A percentile compares a stretch with the other conserved stretches of the same genome.
Evolutionary conservation across 2,329 filamentous ascomycete species (phyloP).

Genomic region (Ophiostoma piceae): DNA sequence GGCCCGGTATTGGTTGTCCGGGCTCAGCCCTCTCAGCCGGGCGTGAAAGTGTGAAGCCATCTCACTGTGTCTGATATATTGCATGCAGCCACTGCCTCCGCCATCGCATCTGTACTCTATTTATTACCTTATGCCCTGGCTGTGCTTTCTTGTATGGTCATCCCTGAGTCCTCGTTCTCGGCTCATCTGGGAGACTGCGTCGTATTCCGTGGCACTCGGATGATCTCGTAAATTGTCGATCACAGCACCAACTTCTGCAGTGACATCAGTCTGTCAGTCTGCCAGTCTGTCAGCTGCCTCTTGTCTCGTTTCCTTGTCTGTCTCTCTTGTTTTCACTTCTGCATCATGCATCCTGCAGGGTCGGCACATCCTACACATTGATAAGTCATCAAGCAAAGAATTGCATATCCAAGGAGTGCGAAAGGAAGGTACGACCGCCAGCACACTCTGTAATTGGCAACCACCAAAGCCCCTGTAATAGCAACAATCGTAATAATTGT

Average conservation of each 20-base stretch:
- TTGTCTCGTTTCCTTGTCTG: neutral
- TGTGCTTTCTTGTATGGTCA: neutral
- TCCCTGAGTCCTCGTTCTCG: neutral
- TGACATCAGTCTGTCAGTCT: neutral
- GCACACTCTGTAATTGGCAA: neutral
- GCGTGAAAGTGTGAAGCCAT: neutral
- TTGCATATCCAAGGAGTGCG: neutral
- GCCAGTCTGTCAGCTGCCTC: neutral
- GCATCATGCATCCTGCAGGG: slow-evolving; percentile 6
- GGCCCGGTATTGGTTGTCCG: neutral
- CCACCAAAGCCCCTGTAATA: neutral
- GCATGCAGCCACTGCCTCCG: neutral
- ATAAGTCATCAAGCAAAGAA: neutral
- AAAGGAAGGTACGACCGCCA: neutral
- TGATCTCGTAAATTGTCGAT: neutral
- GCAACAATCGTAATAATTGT: neutral
- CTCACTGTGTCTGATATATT: neutral
- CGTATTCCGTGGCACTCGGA: neutral
- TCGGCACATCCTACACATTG: slow-evolving; percentile 1
- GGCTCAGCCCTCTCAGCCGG: neutral
- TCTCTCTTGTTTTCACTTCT: neutral
- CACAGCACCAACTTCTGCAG: neutral
- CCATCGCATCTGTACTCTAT: neutral
- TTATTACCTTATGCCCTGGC: neutral
- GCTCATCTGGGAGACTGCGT: neutral